phyloP scores from a whole-genome alignment of 345 rosid genomes.

The Euphorbia pulcherrima region DNA sequence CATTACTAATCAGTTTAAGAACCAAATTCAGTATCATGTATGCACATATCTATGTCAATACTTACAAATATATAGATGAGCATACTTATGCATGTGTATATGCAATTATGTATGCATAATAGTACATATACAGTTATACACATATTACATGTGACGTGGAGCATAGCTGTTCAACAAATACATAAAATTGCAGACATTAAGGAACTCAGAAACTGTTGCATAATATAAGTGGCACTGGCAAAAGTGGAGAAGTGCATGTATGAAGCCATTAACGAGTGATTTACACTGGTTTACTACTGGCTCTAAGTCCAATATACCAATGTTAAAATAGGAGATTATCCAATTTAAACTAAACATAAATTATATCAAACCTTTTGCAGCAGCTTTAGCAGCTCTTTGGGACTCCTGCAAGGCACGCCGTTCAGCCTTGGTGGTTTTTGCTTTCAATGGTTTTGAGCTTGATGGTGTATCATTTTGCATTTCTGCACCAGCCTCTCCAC shows the following conservation, averaged over 20 bases:
- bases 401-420: conserved; percentile 35
- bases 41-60: no score
- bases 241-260: neutral
- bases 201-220: neutral
- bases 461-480: conserved; percentile 11
- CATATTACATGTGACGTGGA: no score
- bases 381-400: conserved; percentile 33
- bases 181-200: neutral
- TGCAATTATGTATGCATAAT: no score
- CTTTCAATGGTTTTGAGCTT: conserved; percentile 20
- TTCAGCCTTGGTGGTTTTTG: conserved; percentile 27
- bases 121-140: no score
- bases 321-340: neutral
- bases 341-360: neutral
- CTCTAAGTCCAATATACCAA: neutral
- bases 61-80: no score
- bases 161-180: neutral
- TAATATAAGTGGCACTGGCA: neutral
- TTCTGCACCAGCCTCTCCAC: conserved; percentile 10
- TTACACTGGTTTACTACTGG: neutral
- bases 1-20: neutral
- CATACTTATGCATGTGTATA: no score
- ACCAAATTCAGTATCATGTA: no score
- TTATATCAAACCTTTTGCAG: conserved; percentile 25
- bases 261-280: neutral